Percentiles rank a stretch among this genome's conserved stretches.
Conservation (phyloP, 139 green algal species). For the Dunaliella sp. region DNA sequence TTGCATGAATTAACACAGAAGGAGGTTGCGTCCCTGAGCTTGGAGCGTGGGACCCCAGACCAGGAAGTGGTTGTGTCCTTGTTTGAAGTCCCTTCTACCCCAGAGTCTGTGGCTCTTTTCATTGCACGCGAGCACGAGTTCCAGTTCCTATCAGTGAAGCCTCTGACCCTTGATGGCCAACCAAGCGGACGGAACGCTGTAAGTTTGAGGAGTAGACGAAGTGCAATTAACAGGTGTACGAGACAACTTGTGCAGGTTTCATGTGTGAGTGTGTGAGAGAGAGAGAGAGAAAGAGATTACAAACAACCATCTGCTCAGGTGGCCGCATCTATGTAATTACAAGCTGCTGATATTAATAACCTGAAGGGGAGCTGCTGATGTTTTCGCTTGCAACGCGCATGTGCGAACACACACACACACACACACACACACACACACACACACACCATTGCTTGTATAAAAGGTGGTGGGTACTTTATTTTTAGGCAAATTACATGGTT, state of each 20-base stretch:
- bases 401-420: no score
- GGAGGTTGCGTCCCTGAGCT: slow-evolving; percentile 72
- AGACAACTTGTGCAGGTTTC: not conserved
- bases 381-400: no score
- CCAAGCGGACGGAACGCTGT: not conserved
- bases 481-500: no score
- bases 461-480: no score
- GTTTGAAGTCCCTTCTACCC: slow-evolving; percentile 64
- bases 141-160: slow-evolving; percentile 71
- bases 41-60: slow-evolving; percentile 44
- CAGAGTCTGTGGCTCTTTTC: slow-evolving; percentile 59
- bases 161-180: slow-evolving; percentile 30
- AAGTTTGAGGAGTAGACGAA: not conserved
- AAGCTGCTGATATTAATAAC: not conserved
- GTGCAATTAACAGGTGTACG: not conserved
- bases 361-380: no score
- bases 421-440: no score
- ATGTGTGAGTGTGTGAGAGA: not conserved
- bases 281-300: not conserved
- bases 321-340: not conserved
- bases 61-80: slow-evolving; percentile 64
- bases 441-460: no score
- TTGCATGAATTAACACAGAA: slow-evolving; percentile 19
- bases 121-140: slow-evolving; percentile 91
- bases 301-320: not conserved